A percentile compares a stretch with the other conserved stretches of the same genome.
Conservation (phyloP, 108 stramenopile genomes). For the Bacterosira constricta region DNA sequence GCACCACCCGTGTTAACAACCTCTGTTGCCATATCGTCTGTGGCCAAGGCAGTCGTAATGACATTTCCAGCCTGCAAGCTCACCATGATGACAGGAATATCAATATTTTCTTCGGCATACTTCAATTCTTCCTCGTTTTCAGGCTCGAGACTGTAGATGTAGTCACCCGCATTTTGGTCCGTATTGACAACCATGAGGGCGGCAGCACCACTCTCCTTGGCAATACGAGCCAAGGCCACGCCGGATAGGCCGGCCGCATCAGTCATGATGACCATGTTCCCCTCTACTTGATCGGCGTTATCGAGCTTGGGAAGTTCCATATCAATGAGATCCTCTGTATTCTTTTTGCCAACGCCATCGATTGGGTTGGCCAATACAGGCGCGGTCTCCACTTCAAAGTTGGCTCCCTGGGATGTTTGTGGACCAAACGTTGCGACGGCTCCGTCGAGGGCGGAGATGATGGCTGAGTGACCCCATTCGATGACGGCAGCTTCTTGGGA, state of each 20-base stretch:
- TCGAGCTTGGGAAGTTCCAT: conserved; percentile 44
- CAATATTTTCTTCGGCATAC: conserved; percentile 66
- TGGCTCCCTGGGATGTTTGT: conserved; percentile 81
- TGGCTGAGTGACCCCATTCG: conserved; percentile 92
- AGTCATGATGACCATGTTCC: conserved; percentile 90
- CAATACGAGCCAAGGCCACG: conserved; percentile 81
- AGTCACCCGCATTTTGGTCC: conserved; percentile 78
- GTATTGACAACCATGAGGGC: conserved; percentile 87
- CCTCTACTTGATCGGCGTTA: conserved; percentile 78
- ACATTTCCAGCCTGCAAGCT: conserved; percentile 85
- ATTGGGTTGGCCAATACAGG: conserved; percentile 80
- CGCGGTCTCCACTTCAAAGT: conserved; percentile 86
- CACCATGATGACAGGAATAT: conserved; percentile 90
- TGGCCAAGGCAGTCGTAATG: conserved; percentile 74
- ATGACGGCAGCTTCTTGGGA: conserved; percentile 85
- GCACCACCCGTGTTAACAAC: conserved; percentile 57
- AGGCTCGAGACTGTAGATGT: conserved; percentile 72
- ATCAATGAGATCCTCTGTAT: conserved; percentile 2
- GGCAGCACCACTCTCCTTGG: conserved; percentile 81
- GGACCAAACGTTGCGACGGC: conserved; percentile 87
- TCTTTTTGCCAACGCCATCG: conserved; percentile 58
- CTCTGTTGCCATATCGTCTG: conserved; percentile 48
- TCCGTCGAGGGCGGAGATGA: conserved; percentile 87
- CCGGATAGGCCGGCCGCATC: conserved; percentile 69
- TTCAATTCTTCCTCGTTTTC: conserved; percentile 57